phyloP scores from a whole-genome alignment of 345 rosid species.

The Brassica incana region DNA sequence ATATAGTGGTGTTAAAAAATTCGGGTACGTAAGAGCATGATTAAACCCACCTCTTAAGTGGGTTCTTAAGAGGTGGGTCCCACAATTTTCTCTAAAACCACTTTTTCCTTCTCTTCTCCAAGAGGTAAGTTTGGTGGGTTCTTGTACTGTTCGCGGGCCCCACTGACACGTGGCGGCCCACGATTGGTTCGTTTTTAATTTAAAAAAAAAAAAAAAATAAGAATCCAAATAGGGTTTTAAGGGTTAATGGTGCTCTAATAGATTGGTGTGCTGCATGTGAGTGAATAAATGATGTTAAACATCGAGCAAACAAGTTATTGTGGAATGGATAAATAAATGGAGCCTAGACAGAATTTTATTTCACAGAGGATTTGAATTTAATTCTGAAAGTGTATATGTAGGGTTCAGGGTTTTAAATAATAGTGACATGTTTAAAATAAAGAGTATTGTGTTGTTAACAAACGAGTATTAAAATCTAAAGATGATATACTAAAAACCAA shows the following conservation, averaged over 20 bases:
- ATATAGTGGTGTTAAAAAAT: constrained; percentile 27
- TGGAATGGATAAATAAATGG: not conserved
- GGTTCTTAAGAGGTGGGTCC: no score
- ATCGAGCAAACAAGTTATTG: not conserved
- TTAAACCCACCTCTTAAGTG: no score
- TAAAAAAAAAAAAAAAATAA: no score
- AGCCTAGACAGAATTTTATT: constrained; percentile 28
- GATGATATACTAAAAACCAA: constrained; percentile 4
- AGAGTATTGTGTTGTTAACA: not conserved
- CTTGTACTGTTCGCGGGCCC: no score
- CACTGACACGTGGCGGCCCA: no score
- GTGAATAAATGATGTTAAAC: constrained; percentile 27
- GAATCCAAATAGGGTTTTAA: no score
- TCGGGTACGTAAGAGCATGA: constrained; percentile 18
- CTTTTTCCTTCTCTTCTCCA: no score
- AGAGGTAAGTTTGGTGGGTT: no score
- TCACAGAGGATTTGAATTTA: not conserved
- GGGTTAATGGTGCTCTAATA: no score
- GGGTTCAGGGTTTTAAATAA: not conserved
- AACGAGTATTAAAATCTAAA: not conserved
- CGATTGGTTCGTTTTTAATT: no score
- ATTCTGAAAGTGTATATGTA: constrained; percentile 4
- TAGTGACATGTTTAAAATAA: constrained; percentile 17
- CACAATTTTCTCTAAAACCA: no score
- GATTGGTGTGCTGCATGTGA: constrained; percentile 40